Conservation (phyloP, 2,329 filamentous ascomycete species). For the Stagonosporopsis cucurbitacearum region DNA sequence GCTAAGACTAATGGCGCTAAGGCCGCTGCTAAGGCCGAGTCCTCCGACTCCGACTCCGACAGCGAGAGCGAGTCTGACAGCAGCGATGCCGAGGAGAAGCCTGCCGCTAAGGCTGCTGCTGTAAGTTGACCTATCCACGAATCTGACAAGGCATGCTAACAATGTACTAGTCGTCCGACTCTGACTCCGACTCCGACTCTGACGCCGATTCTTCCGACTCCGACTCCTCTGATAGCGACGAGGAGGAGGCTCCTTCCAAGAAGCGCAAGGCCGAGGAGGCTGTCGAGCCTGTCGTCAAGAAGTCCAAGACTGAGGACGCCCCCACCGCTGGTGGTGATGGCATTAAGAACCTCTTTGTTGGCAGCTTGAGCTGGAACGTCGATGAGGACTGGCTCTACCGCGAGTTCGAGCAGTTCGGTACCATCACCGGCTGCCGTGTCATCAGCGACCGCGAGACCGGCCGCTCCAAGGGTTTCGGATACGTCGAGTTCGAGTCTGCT, state of each 20-base stretch:
- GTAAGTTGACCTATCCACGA: slow-evolving; percentile 17
- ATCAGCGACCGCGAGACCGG: slow-evolving; percentile 82
- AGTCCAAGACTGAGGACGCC: slow-evolving; percentile 63
- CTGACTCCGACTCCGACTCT: no score
- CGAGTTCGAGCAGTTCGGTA: slow-evolving; percentile 81
- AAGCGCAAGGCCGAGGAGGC: slow-evolving; percentile 66
- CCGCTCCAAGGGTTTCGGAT: slow-evolving; percentile 90
- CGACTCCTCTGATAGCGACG: slow-evolving; percentile 40
- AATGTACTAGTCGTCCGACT: slow-evolving; percentile 39
- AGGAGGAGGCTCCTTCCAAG: slow-evolving; percentile 64
- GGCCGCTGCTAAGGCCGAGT: slow-evolving; percentile 29
- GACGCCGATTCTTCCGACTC: slow-evolving; percentile 47
- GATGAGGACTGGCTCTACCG: slow-evolving; percentile 81
- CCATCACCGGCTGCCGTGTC: slow-evolving; percentile 75
- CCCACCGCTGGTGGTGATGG: slow-evolving; percentile 51
- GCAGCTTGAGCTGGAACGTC: slow-evolving; percentile 89
- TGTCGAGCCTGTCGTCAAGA: slow-evolving; percentile 68
- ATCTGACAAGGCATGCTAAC: slow-evolving; percentile 22
- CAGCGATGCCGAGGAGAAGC: slow-evolving; percentile 25
- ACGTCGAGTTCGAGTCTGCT: slow-evolving; percentile 80
- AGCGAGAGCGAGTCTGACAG: slow-evolving; percentile 34
- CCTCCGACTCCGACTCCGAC: slow-evolving; percentile 45
- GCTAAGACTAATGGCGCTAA: slow-evolving; percentile 25
- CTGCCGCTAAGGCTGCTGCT: slow-evolving; percentile 29
- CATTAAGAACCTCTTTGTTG: slow-evolving; percentile 79